Evolutionary conservation across 495 filamentous ascomycete species (phyloP).

Genomic region (Neurospora hispaniola): DNA sequence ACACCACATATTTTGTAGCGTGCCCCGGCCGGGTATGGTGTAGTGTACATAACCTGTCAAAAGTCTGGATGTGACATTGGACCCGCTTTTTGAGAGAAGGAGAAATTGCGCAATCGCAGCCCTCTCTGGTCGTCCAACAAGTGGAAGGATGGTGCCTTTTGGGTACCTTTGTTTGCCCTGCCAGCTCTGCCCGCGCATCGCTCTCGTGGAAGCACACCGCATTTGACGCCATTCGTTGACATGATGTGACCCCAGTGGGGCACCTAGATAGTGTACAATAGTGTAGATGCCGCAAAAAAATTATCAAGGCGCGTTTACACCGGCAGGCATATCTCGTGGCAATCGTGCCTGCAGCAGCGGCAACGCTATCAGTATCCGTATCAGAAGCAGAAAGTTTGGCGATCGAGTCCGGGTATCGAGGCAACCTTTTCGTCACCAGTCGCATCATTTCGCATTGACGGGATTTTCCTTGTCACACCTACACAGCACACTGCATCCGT

Average conservation of each 20-base stretch:
- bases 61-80: conserved; percentile 2
- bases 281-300: conserved; percentile 1
- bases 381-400: background rate
- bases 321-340: background rate
- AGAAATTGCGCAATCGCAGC: conserved; percentile 26
- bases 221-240: conserved; percentile 8
- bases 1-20: conserved; percentile 16
- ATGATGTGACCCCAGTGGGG: conserved; percentile 13
- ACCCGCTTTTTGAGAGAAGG: conserved; percentile 5
- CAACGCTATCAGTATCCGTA: background rate
- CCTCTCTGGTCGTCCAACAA: background rate
- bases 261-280: background rate
- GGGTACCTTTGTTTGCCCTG: background rate
- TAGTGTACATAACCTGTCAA: conserved; percentile 2
- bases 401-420: background rate
- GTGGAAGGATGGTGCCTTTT: background rate
- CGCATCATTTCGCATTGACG: background rate
- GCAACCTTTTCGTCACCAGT: background rate
- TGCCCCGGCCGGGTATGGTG: conserved; percentile 7
- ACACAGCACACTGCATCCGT: background rate
- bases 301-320: background rate
- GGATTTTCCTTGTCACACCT: background rate
- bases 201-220: conserved; percentile 7
- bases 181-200: background rate
- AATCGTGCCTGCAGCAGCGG: background rate